Evolutionary conservation across 257 asterid genomes (phyloP).

Genomic region (Solanum paucissectum): DNA sequence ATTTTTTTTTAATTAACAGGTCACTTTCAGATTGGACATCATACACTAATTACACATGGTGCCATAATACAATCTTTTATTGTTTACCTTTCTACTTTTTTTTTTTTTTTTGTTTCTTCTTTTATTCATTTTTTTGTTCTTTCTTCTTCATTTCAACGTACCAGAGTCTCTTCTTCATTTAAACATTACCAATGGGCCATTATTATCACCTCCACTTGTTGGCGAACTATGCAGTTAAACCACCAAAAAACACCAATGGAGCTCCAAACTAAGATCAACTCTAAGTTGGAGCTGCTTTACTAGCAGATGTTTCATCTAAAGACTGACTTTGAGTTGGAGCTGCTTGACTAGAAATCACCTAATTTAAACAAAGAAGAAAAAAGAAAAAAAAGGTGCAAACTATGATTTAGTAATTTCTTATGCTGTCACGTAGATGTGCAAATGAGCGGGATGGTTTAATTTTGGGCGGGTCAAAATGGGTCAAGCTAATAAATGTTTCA

Average conservation of each 20-base stretch:
- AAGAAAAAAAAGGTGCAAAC: neutral
- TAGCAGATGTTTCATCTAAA: neutral
- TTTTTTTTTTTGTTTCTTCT: neutral
- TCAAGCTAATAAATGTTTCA: neutral
- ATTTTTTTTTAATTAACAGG: neutral
- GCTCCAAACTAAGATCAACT: neutral
- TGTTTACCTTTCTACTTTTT: neutral
- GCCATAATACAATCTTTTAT: neutral
- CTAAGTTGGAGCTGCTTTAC: neutral
- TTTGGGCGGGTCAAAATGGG: neutral
- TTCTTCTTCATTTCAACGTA: neutral
- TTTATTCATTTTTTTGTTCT: neutral
- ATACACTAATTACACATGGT: neutral
- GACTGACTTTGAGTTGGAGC: neutral
- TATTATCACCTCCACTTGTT: neutral
- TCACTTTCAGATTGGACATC: neutral
- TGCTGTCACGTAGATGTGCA: neutral
- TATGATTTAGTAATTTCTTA: neutral
- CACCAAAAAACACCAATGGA: neutral
- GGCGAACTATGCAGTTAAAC: neutral
- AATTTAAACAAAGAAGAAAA: neutral
- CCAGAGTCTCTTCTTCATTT: neutral
- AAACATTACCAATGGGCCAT: neutral
- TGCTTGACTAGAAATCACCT: neutral
- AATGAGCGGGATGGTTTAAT: neutral